Evolutionary conservation across 2,329 filamentous ascomycete genomes (phyloP).

Genomic region (Triangularia verruculosa): DNA sequence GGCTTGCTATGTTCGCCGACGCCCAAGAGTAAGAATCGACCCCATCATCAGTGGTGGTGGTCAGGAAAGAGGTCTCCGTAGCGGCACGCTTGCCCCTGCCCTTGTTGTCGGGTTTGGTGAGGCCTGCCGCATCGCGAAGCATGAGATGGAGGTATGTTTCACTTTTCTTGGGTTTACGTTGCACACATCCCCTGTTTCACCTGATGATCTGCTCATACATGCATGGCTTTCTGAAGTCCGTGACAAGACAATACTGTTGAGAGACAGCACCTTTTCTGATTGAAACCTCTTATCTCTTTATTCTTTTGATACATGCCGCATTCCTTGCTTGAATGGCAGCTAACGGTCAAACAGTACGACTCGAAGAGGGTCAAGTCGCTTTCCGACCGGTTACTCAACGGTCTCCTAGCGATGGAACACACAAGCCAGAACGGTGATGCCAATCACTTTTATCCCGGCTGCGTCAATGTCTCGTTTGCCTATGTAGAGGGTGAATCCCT

Average conservation of each 20-base stretch:
- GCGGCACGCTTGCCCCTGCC: conserved; percentile 87
- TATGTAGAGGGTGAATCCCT: conserved; percentile 98
- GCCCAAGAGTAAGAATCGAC: conserved; percentile 89
- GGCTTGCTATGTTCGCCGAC: conserved; percentile 89
- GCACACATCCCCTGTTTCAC: background rate
- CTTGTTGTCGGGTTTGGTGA: conserved; percentile 92
- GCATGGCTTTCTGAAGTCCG: conserved; percentile 85
- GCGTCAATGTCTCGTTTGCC: conserved; percentile 96
- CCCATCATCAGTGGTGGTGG: conserved; percentile 95
- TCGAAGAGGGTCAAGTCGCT: conserved; percentile 77
- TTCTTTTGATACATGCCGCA: conserved; percentile 5
- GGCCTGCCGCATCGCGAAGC: conserved; percentile 84
- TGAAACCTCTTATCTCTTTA: conserved; percentile 18
- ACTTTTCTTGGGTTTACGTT: conserved; percentile 12
- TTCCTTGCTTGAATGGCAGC: conserved; percentile 7
- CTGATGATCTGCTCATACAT: conserved; percentile 84
- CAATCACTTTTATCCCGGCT: conserved; percentile 84
- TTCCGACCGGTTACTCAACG: conserved; percentile 78
- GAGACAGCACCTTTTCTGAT: conserved; percentile 67
- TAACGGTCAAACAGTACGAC: conserved; percentile 67
- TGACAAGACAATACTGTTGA: conserved; percentile 59
- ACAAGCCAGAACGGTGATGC: conserved; percentile 86
- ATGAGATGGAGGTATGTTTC: conserved; percentile 81
- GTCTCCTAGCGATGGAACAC: conserved; percentile 86
- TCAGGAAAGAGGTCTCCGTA: conserved; percentile 91